A percentile compares a stretch with the other conserved stretches of the same genome.
Evolutionary conservation across 176 grass and related monocot species (phyloP).

Genomic region (Carex pumila): DNA sequence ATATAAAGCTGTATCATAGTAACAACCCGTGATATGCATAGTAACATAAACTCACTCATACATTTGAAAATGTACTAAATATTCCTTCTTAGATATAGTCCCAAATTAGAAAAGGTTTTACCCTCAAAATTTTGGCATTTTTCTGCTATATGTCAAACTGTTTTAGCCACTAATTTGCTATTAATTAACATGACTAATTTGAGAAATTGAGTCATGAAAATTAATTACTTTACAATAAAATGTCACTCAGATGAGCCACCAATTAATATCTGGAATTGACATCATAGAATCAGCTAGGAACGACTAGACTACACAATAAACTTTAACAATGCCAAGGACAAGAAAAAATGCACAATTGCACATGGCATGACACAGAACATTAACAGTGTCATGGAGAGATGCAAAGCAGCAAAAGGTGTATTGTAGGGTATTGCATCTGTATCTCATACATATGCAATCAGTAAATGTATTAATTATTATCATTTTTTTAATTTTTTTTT

Average conservation of each 20-base stretch:
- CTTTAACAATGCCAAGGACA: slow-evolving; percentile 6
- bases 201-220: no score
- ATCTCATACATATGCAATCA: neutral
- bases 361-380: neutral
- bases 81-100: no score
- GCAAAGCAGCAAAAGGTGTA: neutral
- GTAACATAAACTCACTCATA: no score
- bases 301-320: neutral
- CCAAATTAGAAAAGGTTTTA: no score
- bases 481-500: neutral
- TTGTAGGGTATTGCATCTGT: neutral
- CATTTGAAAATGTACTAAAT: no score
- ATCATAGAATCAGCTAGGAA: neutral
- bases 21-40: no score
- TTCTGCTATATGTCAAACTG: no score
- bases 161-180: no score
- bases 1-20: no score
- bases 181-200: no score
- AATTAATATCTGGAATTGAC: neutral
- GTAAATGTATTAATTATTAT: neutral
- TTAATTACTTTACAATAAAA: neutral
- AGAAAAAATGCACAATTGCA: slow-evolving; percentile 13
- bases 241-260: neutral
- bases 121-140: no score
- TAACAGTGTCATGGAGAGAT: slow-evolving; percentile 2